A percentile compares a stretch with the other conserved stretches of the same genome.
Evolutionary conservation across 495 filamentous ascomycete species (phyloP).

Genomic region (Penicillium riverlandense): DNA sequence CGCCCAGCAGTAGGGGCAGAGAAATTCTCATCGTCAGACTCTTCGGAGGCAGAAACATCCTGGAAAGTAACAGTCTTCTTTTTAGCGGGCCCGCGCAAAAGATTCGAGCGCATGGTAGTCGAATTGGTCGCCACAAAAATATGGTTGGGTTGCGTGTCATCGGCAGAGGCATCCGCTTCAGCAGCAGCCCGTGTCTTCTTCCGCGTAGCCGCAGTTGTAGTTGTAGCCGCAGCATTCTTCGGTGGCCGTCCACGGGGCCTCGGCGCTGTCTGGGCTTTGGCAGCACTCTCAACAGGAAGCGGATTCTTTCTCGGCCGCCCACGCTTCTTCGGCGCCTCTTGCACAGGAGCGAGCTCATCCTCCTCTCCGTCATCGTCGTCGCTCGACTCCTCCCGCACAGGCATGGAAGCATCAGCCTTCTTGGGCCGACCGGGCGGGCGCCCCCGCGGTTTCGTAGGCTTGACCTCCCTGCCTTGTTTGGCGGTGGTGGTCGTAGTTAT

Average conservation of each 20-base stretch:
- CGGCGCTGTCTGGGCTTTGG: constrained; percentile 13
- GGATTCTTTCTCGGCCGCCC: constrained; percentile 27
- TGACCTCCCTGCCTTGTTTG: neutral
- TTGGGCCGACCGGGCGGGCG: constrained; percentile 8
- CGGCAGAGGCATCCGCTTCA: constrained; percentile 8
- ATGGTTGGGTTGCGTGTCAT: constrained; percentile 14
- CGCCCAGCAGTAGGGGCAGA: constrained; percentile 17
- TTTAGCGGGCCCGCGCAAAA: constrained; percentile 34
- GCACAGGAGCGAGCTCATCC: constrained; percentile 14
- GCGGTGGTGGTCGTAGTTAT: constrained; percentile 6
- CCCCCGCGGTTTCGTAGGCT: constrained; percentile 8
- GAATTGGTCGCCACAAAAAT: constrained; percentile 27
- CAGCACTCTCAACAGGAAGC: constrained; percentile 1
- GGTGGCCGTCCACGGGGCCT: constrained; percentile 29
- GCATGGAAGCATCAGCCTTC: too few species aligned
- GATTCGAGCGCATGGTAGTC: constrained; percentile 24
- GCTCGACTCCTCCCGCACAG: constrained; percentile 1
- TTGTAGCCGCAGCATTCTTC: constrained; percentile 17
- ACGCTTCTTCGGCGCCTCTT: constrained; percentile 29
- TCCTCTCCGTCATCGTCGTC: constrained; percentile 12
- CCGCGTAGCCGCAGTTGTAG: constrained; percentile 8
- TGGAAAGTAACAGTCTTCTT: constrained; percentile 51
- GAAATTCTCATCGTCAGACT: constrained; percentile 25
- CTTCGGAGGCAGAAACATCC: constrained; percentile 32
- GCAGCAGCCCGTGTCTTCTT: constrained; percentile 17